Percentiles rank a stretch among this genome's conserved stretches.
These are phyloP conservation scores for Selaginella moellendorffii DNA, from an alignment of 75 land plant species.

Conservation along the genomic window DNA sequence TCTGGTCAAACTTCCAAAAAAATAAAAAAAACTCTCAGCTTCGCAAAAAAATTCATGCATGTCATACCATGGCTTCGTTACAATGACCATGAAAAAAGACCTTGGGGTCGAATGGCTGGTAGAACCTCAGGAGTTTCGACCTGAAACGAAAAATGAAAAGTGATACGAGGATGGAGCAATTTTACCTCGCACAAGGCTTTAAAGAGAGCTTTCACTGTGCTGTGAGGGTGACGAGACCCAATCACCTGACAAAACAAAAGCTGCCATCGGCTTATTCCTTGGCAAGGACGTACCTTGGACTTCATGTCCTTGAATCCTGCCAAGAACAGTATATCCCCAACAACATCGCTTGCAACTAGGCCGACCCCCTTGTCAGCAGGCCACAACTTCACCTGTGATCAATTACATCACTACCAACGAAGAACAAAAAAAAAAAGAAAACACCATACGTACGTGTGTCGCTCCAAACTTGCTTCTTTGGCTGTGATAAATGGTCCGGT, in stretches of 20 bases:
- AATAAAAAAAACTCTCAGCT: too few species aligned
- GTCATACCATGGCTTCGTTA: too few species aligned
- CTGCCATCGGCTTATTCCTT: too few species aligned
- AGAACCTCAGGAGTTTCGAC: conserved; percentile 70
- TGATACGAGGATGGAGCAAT: too few species aligned
- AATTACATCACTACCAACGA: background rate
- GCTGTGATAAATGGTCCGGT: conserved; percentile 82
- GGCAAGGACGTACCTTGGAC: conserved; percentile 68
- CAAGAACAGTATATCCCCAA: conserved; percentile 50
- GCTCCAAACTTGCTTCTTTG: conserved; percentile 43
- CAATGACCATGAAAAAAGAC: background rate
- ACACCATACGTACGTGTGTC: conserved; percentile 51
- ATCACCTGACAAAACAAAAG: conserved; percentile 38
- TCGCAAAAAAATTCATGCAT: too few species aligned
- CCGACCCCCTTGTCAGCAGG: conserved; percentile 59
- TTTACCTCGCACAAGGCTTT: conserved; percentile 76
- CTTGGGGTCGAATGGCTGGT: background rate
- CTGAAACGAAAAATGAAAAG: too few species aligned
- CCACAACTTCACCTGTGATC: conserved; percentile 68
- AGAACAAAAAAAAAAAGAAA: too few species aligned
- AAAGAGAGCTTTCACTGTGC: conserved; percentile 72
- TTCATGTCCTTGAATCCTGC: conserved; percentile 80
- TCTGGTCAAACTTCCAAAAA: too few species aligned
- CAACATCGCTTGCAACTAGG: conserved; percentile 58
- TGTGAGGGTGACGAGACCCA: conserved; percentile 76